A percentile compares a stretch with the other conserved stretches of the same genome.
Evolutionary conservation across 2,329 filamentous ascomycete species (phyloP).

Genomic region (Ophiocordyceps camponoti-floridani): DNA sequence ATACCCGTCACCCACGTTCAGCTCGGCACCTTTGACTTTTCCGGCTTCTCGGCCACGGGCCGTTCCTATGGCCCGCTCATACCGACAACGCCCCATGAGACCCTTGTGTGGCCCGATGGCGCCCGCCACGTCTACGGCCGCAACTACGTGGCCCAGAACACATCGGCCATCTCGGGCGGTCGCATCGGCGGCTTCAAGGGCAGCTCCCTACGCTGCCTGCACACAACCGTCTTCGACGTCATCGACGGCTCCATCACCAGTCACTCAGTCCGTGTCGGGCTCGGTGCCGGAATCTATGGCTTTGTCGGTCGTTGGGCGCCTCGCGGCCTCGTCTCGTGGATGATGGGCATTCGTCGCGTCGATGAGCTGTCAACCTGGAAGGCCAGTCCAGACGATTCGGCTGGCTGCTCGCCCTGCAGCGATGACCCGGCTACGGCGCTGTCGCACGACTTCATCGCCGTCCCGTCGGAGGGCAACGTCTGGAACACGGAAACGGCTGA

Average conservation of each 20-base stretch:
- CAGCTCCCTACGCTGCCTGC: slow-evolving; percentile 59
- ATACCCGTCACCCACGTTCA: slow-evolving; percentile 77
- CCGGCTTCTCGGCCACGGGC: slow-evolving; percentile 37
- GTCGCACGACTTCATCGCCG: slow-evolving; percentile 30
- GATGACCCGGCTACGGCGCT: slow-evolving; percentile 11
- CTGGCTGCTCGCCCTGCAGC: slow-evolving; percentile 10
- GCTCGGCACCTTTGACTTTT: slow-evolving; percentile 79
- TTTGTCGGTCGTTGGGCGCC: slow-evolving; percentile 72
- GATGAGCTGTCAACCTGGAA: slow-evolving; percentile 38
- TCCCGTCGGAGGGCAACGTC: slow-evolving; percentile 23
- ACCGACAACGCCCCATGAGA: slow-evolving; percentile 22
- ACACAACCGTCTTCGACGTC: slow-evolving; percentile 81
- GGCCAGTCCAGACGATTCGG: slow-evolving; percentile 18
- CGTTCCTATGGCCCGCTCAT: slow-evolving; percentile 8
- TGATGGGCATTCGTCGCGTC: slow-evolving; percentile 64
- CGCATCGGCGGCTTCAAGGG: slow-evolving; percentile 44
- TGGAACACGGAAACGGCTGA: slow-evolving; percentile 23
- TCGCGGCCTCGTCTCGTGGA: slow-evolving; percentile 65
- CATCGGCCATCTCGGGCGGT: slow-evolving; percentile 35
- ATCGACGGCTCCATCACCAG: slow-evolving; percentile 47
- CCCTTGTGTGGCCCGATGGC: slow-evolving; percentile 44
- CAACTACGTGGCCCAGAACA: slow-evolving; percentile 39
- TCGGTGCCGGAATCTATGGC: slow-evolving; percentile 70
- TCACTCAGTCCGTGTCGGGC: slow-evolving; percentile 59
- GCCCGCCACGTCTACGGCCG: slow-evolving; percentile 42